Conservation (phyloP, 2,329 filamentous ascomycete genomes). For the Daldinia eschscholtzii region DNA sequence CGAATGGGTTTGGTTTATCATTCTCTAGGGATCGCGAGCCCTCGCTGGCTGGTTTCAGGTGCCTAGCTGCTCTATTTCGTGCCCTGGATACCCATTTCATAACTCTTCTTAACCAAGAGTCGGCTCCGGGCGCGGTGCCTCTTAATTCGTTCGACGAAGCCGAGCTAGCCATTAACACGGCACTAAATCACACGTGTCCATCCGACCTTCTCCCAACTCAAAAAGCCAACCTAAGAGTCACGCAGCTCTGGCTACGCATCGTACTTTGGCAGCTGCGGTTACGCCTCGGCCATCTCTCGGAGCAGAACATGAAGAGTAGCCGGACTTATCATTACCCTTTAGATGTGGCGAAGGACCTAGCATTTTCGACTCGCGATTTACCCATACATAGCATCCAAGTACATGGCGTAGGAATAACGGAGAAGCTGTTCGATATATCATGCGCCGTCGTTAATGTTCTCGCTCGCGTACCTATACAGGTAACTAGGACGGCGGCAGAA, state of each 20-base stretch:
- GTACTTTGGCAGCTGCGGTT: slow-evolving; percentile 61
- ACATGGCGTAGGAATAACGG: slow-evolving; percentile 61
- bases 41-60: slow-evolving; percentile 56
- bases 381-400: slow-evolving; percentile 57
- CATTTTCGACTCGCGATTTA: slow-evolving; percentile 56
- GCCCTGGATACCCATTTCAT: slow-evolving; percentile 60
- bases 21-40: slow-evolving; percentile 47
- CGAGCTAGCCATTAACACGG: slow-evolving; percentile 55
- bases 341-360: slow-evolving; percentile 57
- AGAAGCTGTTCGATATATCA: slow-evolving; percentile 61
- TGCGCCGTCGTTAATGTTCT: slow-evolving; percentile 61
- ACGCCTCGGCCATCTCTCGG: slow-evolving; percentile 57
- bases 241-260: slow-evolving; percentile 61
- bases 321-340: slow-evolving; percentile 60
- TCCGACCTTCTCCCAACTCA: slow-evolving; percentile 58
- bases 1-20: slow-evolving; percentile 51
- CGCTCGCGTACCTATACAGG: slow-evolving; percentile 56
- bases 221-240: slow-evolving; percentile 60
- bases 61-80: slow-evolving; percentile 57
- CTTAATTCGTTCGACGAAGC: slow-evolving; percentile 53
- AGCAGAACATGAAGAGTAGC: slow-evolving; percentile 44
- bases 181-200: slow-evolving; percentile 51
- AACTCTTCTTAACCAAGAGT: slow-evolving; percentile 57
- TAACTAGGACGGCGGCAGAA: slow-evolving; percentile 48
- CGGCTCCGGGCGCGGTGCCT: slow-evolving; percentile 50